These are phyloP conservation scores for Venturia aucupariae DNA, from an alignment of 2,329 filamentous ascomycete genomes.

Conservation along the genomic window DNA sequence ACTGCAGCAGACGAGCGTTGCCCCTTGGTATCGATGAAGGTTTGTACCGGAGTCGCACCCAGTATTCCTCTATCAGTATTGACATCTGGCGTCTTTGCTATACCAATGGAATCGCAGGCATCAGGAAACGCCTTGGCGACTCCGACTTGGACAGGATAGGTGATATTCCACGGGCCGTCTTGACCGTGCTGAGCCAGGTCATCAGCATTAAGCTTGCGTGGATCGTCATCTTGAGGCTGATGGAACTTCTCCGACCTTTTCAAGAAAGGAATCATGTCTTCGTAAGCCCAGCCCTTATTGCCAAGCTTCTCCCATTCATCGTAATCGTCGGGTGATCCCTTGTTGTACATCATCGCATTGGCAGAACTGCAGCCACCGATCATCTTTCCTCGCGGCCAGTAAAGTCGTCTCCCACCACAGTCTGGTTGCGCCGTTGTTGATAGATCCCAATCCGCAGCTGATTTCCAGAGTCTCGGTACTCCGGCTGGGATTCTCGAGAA, in stretches of 20 bases:
- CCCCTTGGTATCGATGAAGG: constrained; percentile 19
- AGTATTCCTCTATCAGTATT: constrained; percentile 18
- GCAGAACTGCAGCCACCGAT: constrained; percentile 8
- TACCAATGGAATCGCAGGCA: constrained; percentile 19
- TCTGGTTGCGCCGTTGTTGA: constrained; percentile 3
- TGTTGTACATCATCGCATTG: constrained; percentile 14
- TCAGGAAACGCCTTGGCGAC: constrained; percentile 17
- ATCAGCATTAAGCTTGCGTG: neutral
- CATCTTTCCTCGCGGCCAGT: constrained; percentile 10
- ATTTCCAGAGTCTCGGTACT: neutral
- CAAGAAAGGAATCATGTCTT: constrained; percentile 6
- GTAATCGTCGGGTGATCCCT: constrained; percentile 9
- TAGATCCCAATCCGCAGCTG: constrained; percentile 1
- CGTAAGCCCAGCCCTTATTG: constrained; percentile 8
- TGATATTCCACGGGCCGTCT: constrained; percentile 16
- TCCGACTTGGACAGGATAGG: constrained; percentile 14
- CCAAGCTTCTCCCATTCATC: constrained; percentile 14
- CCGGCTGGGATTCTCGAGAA: constrained; percentile 11
- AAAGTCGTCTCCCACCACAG: neutral
- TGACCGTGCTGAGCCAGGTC: constrained; percentile 9
- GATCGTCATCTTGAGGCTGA: neutral
- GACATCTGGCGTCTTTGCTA: constrained; percentile 17
- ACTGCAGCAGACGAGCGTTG: constrained; percentile 19
- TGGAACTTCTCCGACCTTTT: constrained; percentile 10
- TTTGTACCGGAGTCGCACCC: constrained; percentile 17